phyloP scores from a whole-genome alignment of 257 asterid species.

The Rauvolfia tetraphylla region DNA sequence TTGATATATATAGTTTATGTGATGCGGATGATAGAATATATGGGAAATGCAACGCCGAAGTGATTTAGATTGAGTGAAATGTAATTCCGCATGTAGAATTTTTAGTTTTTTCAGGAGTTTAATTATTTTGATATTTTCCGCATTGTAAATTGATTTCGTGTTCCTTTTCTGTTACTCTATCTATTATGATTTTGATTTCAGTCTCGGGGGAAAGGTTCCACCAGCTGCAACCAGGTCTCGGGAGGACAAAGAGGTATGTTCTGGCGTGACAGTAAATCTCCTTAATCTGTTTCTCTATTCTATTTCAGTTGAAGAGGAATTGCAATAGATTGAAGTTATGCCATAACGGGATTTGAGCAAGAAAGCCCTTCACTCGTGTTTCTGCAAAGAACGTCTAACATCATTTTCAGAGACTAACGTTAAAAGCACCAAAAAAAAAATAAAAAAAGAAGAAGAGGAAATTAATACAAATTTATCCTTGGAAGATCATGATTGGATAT shows the following conservation, averaged over 20 bases:
- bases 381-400: neutral
- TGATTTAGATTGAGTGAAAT: neutral
- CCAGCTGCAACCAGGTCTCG: constrained; percentile 25
- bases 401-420: neutral
- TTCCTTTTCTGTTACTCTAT: neutral
- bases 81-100: neutral
- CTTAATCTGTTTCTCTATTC: neutral
- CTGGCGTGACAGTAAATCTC: neutral
- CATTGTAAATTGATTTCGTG: neutral
- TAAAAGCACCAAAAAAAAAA: neutral
- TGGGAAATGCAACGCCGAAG: neutral
- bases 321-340: neutral
- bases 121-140: neutral
- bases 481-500: neutral
- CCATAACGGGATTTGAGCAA: neutral
- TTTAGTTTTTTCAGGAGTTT: neutral
- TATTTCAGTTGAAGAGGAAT: neutral
- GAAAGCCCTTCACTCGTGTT: neutral
- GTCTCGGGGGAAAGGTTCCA: constrained; percentile 91
- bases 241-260: constrained; percentile 45
- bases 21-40: neutral
- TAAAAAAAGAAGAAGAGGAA: no score
- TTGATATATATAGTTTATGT: neutral
- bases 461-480: neutral
- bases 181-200: constrained; percentile 24